Conservation (phyloP, 192 early-diverging fungal species). For the Umbelopsis isabellina region DNA sequence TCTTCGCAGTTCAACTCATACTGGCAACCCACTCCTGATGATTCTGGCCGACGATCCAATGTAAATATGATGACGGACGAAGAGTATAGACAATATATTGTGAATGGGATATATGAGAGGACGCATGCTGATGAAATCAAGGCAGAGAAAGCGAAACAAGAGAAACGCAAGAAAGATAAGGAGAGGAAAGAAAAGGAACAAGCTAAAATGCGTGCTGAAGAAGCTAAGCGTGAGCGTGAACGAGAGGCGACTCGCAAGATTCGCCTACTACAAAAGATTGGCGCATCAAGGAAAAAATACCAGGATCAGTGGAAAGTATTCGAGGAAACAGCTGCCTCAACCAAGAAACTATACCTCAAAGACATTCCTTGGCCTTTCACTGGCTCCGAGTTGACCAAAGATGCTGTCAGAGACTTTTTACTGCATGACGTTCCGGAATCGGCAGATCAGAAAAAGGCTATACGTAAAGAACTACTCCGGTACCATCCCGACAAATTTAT, state of each 20-base stretch:
- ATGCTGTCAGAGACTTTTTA: constrained; percentile 24
- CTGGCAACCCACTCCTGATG: constrained; percentile 11
- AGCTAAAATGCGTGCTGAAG: constrained; percentile 1
- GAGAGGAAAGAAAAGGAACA: constrained; percentile 15
- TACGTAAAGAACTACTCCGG: constrained; percentile 36
- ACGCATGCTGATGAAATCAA: constrained; percentile 29
- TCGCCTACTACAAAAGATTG: constrained; percentile 19
- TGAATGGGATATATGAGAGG: constrained; percentile 27
- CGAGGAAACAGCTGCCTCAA: neutral
- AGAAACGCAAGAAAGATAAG: constrained; percentile 24
- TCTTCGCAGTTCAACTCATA: constrained; percentile 19
- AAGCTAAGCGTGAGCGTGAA: constrained; percentile 9
- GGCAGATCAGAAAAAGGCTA: constrained; percentile 22
- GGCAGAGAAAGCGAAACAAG: constrained; percentile 21
- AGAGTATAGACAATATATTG: constrained; percentile 38
- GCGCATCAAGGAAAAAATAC: constrained; percentile 15
- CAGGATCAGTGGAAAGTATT: constrained; percentile 22
- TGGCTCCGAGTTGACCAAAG: constrained; percentile 3
- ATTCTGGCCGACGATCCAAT: neutral
- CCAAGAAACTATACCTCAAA: neutral
- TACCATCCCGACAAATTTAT: constrained; percentile 45
- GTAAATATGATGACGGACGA: constrained; percentile 32
- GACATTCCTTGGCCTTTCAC: constrained; percentile 38
- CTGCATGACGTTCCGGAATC: neutral
- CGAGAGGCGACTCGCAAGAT: constrained; percentile 9